Base-by-base conservation (phyloP, 2,329 filamentous ascomycete genomes). In the Pestalotiopsis sp. region DNA sequence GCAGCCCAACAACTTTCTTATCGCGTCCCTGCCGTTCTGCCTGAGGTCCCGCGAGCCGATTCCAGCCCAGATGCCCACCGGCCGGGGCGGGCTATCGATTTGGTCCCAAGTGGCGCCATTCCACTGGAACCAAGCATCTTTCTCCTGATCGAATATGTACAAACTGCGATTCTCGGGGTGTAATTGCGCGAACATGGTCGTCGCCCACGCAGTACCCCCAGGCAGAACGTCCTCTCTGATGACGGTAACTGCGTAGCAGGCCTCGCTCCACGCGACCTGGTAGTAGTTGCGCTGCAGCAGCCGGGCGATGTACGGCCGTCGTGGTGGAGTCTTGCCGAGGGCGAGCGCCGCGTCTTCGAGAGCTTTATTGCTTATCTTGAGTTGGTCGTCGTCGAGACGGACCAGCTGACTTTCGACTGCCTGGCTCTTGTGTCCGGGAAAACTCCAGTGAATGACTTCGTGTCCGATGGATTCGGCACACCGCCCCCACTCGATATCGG, bases 201-300 rank as follows among this genome's bases (percentile, higher is more conserved):
- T 61, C 23, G 57, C 57, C 57, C 57, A 61, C 0, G 57, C 57
- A 5, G 57, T 61, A 2, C 25, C 57, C 3, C 57, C 57, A 7
- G 57, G 57, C 25, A 13, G 13, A 12, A 23, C 31, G 4, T 61
- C 57, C 57, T 61, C 57, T 4, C 31, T 27, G 4, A 61, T 61
- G 25, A 61, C 31, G 4, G 57, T 61, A 2, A 61, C 57, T 13
- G 57, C 57, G 20, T 61, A 61, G 23, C 57, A 61, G 25, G 57
- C 57, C 31, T 61, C 14, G 17, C 57, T 61, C 57, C 57, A 61
- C 3, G 57, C 57, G 4, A 61, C 57, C 57, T 61, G 57, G 25
- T 36, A 61, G 17, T 61, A 61, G n/a, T 61, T 61, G 57, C 57
- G 57, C 57, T 61, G 57, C 17, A 61, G 31, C 57, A 61, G 17